Evolutionary conservation across 495 filamentous ascomycete genomes (phyloP).

Genomic region (Podospora conica): DNA sequence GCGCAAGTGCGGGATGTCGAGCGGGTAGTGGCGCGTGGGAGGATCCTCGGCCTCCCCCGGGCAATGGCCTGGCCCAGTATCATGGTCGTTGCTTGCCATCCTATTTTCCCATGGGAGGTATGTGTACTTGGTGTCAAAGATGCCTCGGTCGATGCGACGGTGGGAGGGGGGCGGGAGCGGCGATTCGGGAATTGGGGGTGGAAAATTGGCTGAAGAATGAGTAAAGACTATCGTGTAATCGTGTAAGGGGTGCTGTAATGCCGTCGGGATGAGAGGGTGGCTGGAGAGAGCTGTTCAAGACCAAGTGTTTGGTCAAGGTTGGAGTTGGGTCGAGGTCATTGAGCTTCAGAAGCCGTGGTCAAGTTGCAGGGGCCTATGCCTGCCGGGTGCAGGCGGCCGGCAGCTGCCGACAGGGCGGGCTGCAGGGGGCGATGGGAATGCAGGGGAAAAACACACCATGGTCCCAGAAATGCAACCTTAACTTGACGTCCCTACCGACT

Average conservation of each 20-base stretch:
- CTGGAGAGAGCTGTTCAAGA: background rate
- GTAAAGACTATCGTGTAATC: no score
- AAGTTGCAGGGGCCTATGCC: background rate
- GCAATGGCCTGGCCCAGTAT: background rate
- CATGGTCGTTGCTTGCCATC: background rate
- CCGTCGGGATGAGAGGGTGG: no score
- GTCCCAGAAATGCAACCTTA: background rate
- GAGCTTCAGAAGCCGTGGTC: no score
- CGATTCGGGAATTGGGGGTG: background rate
- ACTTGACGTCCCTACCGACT: background rate
- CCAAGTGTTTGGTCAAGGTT: background rate
- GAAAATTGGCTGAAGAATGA: background rate
- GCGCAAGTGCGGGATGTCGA: slow-evolving; percentile 30
- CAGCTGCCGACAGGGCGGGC: background rate
- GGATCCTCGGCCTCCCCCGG: no score
- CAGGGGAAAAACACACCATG: no score
- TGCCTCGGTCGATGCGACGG: background rate
- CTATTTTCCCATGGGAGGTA: background rate
- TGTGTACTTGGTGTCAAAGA: background rate
- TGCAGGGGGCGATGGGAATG: no score
- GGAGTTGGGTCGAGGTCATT: background rate
- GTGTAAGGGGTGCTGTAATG: background rate
- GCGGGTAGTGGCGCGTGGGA: slow-evolving; percentile 25
- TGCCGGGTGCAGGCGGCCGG: background rate
- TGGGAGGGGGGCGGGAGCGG: background rate